Evolutionary conservation across 2,329 filamentous ascomycete genomes (phyloP), one percentile per base, ranked within the genome.

Genomic region (Cercospora zeina): DNA sequence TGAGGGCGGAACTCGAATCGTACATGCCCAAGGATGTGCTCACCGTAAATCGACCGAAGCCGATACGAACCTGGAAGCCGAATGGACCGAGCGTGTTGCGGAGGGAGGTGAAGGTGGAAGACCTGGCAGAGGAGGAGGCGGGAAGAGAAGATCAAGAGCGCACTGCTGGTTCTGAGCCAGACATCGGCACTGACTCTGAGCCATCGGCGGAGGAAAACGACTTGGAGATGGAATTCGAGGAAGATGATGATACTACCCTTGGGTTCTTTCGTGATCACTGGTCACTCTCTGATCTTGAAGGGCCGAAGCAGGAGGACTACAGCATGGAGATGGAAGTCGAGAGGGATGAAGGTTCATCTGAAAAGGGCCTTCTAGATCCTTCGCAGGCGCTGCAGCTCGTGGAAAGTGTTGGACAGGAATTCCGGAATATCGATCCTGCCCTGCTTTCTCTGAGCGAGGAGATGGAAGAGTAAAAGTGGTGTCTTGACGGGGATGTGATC

Each of bases 31-130:
- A 21, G 10, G 3, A 36, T 24, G 21, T 16, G 1, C 51, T 54
- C 19, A 54, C 51, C 3, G 7, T 37, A 2, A 21, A 4, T 5
- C 31, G 51, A 21, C 51, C 51, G 33, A 24, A 7, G 10, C 16
- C 54, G 8, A 1, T 4, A 56, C n/a, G 33, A 7, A 45, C 51
- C 4, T 54, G 51, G 33, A 36, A n/a, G 30, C 51, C 51, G 6
- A 3, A 34, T 31, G 13, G 36, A 21, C 11, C 16, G 10, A 56
- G 54, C 31, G 21, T 13, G 19, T 56, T 56, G 36, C 21, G 24
- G 37, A 45, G 24, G 14, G 54, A 56, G n/a, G 33, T 56, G 54
- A 56, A 16, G 27, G 24, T 14, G 19, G 27, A 42, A 13, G 54
- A 56, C 19, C 16, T 56, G 34, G 21, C 9, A 13, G 37, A 30